phyloP scores from a whole-genome alignment of 148 eudicot genomes.

The Talinum fruticosum region DNA sequence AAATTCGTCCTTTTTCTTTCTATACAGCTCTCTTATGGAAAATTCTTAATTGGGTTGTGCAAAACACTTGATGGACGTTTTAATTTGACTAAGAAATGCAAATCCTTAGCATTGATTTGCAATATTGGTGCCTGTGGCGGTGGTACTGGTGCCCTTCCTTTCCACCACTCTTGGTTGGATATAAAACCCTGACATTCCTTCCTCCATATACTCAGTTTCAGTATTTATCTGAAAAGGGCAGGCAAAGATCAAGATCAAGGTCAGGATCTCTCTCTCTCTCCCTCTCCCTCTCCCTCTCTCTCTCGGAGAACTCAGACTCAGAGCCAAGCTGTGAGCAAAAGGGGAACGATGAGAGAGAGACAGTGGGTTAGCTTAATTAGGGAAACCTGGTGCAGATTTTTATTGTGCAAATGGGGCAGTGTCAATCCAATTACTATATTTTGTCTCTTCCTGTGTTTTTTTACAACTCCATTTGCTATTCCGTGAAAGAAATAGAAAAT shows the following conservation, averaged over 20 bases:
- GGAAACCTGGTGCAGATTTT: conserved; percentile 15
- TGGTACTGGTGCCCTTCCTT: conserved; percentile 22
- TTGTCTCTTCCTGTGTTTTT: conserved; percentile 17
- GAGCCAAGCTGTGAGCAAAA: conserved; percentile 15
- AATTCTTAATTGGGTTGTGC: neutral
- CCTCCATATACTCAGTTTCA: conserved; percentile 31
- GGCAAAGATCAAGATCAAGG: neutral
- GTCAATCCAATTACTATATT: conserved; percentile 7
- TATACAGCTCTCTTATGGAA: neutral
- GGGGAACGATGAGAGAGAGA: neutral
- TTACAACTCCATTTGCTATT: no score
- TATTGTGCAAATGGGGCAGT: conserved; percentile 21
- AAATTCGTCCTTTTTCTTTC: neutral
- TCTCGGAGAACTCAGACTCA: neutral
- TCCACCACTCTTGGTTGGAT: conserved; percentile 41
- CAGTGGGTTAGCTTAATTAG: neutral
- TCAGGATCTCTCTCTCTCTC: no score
- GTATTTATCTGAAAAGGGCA: neutral
- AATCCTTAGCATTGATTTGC: neutral
- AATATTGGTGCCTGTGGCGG: conserved; percentile 39
- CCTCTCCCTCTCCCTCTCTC: conserved; percentile 1
- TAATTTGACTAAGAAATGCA: neutral
- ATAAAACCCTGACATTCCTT: conserved; percentile 56
- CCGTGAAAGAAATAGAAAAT: no score
- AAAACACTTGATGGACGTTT: neutral